Base-by-base conservation (phyloP, 2,329 filamentous ascomycete species). In the Paecilomyces formosus region DNA sequence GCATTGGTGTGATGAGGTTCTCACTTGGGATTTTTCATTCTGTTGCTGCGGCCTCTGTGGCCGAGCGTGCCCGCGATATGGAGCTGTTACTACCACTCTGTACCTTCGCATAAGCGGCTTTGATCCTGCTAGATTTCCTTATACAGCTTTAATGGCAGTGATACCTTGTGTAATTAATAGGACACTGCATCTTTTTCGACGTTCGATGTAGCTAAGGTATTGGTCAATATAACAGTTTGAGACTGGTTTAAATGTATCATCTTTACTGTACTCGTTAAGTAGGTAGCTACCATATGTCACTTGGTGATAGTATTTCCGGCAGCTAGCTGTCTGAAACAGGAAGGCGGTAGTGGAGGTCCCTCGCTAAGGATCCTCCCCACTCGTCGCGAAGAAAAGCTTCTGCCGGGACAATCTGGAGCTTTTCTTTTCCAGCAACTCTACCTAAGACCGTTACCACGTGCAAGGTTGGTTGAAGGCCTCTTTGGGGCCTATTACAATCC, bases 1-100 rank as follows among this genome's bases (percentile, higher is more conserved):
- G 70, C 66, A 71, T 71, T 66, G 67, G 70, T 66, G 68, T 69
- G 66, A 64, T 67, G 35, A 28, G 53, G 54, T 57, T 53, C 26
- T 60, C 60, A 53, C 53, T 60, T 58, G 31, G 56, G 53, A 60
- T 53, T 57, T 31, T 56, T 56, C 57, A 24, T 54, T 45, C 54
- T 26, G 24, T 31, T 53, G 28, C 31, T 49, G n/a, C 30, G 26
- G 22, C 33, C 30, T n/a, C 24, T 56, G 26, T 45, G 39, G 39
- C 39, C 39, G 49, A 12, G 49, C 4, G 49, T 26, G 49, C 24
- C 49, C 3, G 50, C 22, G 21, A 52, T 24, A 52, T 52, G 21
- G 55, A 56, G 24, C 22, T 51, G 28, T 13, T 22, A 45, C 39
- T 45, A 21, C n/a, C n/a, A 5, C 18, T 35, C 54, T 39, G 24